Evolutionary conservation across 768 basidiomycete genomes (phyloP).

Genomic region (Chalciporus chontae): DNA sequence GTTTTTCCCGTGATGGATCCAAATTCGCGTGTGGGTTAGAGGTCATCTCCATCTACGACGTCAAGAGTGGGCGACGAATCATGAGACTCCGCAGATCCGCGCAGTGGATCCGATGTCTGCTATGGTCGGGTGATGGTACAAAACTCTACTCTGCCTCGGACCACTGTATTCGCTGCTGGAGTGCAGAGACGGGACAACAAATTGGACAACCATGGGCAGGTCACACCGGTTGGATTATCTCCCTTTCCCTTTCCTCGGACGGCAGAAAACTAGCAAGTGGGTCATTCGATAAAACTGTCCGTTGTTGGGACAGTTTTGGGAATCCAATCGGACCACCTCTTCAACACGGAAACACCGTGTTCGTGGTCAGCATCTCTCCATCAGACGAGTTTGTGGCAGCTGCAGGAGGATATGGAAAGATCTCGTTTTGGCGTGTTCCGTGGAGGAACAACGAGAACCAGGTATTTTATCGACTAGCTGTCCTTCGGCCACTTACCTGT

Average conservation of each 20-base stretch:
- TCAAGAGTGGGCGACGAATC: not conserved
- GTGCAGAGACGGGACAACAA: not conserved
- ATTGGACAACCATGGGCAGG: not conserved
- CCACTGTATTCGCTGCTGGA: not conserved
- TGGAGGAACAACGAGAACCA: too few species aligned
- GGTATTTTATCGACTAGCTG: too few species aligned
- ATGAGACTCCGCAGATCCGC: not conserved
- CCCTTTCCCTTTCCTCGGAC: conserved; percentile 1
- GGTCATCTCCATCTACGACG: not conserved
- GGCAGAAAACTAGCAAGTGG: conserved; percentile 2
- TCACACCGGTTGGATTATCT: not conserved
- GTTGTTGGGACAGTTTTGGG: conserved; percentile 3
- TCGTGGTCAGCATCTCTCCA: too few species aligned
- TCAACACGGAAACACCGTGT: not conserved
- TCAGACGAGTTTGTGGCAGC: too few species aligned
- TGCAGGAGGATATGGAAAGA: too few species aligned
- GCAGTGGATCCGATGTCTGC: not conserved
- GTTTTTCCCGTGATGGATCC: conserved; percentile 1
- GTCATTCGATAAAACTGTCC: not conserved
- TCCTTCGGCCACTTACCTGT: too few species aligned
- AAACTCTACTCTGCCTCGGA: not conserved
- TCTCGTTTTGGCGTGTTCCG: too few species aligned
- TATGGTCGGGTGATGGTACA: not conserved
- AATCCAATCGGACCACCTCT: not conserved
- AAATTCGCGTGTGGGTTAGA: conserved; percentile 1